Evolutionary conservation across 2,329 filamentous ascomycete genomes (phyloP).

Genomic region (Mycosphaerelloides madeirae): DNA sequence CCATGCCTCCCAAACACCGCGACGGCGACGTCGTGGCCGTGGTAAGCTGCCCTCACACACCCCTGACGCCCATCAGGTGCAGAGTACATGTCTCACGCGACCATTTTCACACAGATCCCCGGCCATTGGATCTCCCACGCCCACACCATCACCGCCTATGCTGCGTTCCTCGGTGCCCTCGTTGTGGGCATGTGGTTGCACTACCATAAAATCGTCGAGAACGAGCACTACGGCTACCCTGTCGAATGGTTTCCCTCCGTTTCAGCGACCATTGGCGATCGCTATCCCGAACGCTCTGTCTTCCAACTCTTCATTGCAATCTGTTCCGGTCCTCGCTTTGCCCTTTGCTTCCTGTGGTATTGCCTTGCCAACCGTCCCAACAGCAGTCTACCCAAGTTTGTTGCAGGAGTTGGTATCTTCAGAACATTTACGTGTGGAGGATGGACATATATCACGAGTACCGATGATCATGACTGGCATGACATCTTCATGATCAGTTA

Average conservation of each 20-base stretch:
- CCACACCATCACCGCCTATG: slow-evolving; percentile 79
- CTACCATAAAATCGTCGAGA: slow-evolving; percentile 95
- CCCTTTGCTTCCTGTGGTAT: slow-evolving; percentile 87
- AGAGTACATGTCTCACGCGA: slow-evolving; percentile 13
- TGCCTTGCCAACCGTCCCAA: slow-evolving; percentile 70
- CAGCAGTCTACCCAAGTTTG: slow-evolving; percentile 72
- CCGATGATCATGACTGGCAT: slow-evolving; percentile 97
- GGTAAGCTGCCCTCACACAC: slow-evolving; percentile 40
- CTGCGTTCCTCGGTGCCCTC: slow-evolving; percentile 81
- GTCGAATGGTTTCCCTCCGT: slow-evolving; percentile 39
- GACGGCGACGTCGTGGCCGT: slow-evolving; percentile 59
- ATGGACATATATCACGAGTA: slow-evolving; percentile 98
- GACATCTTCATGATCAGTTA: slow-evolving; percentile 99
- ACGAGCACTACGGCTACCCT: slow-evolving; percentile 68
- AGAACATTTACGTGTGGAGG: slow-evolving; percentile 91
- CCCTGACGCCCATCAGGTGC: background rate
- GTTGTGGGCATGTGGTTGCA: slow-evolving; percentile 74
- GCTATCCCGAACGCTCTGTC: slow-evolving; percentile 92
- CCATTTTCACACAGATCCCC: slow-evolving; percentile 50
- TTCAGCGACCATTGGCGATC: slow-evolving; percentile 84
- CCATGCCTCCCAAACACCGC: slow-evolving; percentile 58
- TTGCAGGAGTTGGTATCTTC: slow-evolving; percentile 75
- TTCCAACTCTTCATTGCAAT: slow-evolving; percentile 98
- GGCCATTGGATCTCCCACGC: slow-evolving; percentile 86
- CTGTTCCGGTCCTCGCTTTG: slow-evolving; percentile 90